Evolutionary conservation across 1,139 yeast genomes (phyloP), one percentile per base, ranked within the genome.

Genomic region (Kluyveromyces sp.): DNA sequence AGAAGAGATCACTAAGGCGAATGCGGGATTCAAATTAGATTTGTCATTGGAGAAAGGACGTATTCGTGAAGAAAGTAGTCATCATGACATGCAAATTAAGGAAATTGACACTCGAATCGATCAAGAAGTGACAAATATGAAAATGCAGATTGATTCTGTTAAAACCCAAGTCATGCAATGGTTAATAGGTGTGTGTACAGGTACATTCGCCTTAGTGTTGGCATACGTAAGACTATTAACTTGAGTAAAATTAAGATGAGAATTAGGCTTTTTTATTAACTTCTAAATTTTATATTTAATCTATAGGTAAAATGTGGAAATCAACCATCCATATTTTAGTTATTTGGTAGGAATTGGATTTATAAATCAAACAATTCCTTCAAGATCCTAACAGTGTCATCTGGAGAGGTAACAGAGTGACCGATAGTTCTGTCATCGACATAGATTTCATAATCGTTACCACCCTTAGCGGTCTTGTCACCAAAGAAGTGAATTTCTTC

Each of bases 371-470:
- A 92, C 52, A 84, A 63, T 68, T 92, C 96, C 66, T 81, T 84
- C 71, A 94, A 80, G 71, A 86, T 83, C 58, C 70, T 78, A 59
- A 80, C 81, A 59, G 99, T 92, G 68, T 94, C 98, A 41, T 71
- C 84, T 55, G 99, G 99, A 58, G 77, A 73, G 61, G 77, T 75
- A 58, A 92, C 97, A 50, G 97, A 80, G 65, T 94, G 97, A 58
- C 98, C 99, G 58, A 86, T 82, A 58, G 96, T 89, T 79, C 98
- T 85, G 48, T 75, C 70, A 69, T 94, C 98, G 59, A 69, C 74
- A 76, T 84, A 94, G 68, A 92, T 92, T 77, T 94, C 98, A 71
- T 83, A 92, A 74, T 92, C 99, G 72, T 92, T 92, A 72, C 99
- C 98, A 64, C 99, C 99, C 73, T 87, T 73, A 75, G 84, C 85